Conservation (phyloP, 2,329 filamentous ascomycete genomes). For the Pseudopithomyces maydicus region DNA sequence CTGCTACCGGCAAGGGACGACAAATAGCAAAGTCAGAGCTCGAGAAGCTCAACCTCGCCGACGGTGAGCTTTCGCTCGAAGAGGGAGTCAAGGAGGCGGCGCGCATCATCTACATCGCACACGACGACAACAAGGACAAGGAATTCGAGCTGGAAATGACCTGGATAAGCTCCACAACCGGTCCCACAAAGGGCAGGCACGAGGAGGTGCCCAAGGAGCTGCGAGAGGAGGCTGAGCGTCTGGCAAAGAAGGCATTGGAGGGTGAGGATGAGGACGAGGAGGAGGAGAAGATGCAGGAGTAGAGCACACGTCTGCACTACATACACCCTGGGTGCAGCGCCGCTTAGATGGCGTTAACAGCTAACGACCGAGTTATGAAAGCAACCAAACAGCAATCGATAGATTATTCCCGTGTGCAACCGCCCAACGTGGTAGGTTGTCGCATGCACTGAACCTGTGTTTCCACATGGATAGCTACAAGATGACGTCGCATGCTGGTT, state of each 20-base stretch:
- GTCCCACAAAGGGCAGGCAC: constrained; percentile 90
- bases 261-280: constrained; percentile 84
- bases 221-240: constrained; percentile 86
- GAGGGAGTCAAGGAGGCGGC: constrained; percentile 96
- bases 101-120: constrained; percentile 93
- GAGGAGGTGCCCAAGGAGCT: constrained; percentile 91
- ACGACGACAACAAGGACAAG: constrained; percentile 99
- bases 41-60: constrained; percentile 91
- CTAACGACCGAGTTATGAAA: constrained; percentile 28
- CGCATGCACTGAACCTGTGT: not conserved
- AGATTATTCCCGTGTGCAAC: not conserved
- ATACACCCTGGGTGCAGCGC: constrained; percentile 22
- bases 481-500: constrained; percentile 1
- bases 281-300: constrained; percentile 92
- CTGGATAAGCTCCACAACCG: constrained; percentile 86
- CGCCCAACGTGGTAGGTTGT: not conserved
- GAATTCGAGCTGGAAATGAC: constrained; percentile 99
- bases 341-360: constrained; percentile 34
- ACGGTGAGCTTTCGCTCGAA: constrained; percentile 75
- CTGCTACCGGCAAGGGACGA: constrained; percentile 93
- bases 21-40: constrained; percentile 98
- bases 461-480: not conserved
- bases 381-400: not conserved
- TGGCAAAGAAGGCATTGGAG: constrained; percentile 89
- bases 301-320: constrained; percentile 38